These are phyloP conservation scores for Abortiporus biennis DNA, from an alignment of 1,284 basidiomycete species.

Conservation along the genomic window DNA sequence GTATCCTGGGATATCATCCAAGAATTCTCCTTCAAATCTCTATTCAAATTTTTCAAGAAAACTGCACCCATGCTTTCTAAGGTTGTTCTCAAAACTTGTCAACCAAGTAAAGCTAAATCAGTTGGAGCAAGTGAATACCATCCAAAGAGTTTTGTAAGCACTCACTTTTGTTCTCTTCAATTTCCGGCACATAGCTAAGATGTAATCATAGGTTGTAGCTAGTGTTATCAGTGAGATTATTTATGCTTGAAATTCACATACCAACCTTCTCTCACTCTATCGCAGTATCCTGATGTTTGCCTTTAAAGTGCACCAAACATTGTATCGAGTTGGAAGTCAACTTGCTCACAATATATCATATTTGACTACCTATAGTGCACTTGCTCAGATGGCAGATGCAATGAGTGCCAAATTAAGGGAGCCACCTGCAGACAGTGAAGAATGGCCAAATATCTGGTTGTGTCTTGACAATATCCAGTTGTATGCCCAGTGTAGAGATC, in stretches of 20 bases:
- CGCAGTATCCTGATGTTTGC: slow-evolving; percentile 10
- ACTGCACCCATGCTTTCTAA: background rate
- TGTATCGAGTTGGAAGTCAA: slow-evolving; percentile 10
- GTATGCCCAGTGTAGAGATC: slow-evolving; percentile 1
- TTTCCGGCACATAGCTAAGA: background rate
- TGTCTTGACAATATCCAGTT: slow-evolving; percentile 12
- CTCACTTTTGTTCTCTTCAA: background rate
- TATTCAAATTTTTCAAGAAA: background rate
- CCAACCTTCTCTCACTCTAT: slow-evolving; percentile 8
- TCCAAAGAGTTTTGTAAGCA: slow-evolving; percentile 1
- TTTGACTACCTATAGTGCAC: slow-evolving; percentile 4
- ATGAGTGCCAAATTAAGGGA: no score
- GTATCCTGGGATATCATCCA: slow-evolving; percentile 8
- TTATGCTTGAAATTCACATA: slow-evolving; percentile 5
- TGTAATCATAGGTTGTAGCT: slow-evolving; percentile 2
- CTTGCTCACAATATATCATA: slow-evolving; percentile 11
- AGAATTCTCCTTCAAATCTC: slow-evolving; percentile 1
- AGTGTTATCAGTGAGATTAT: slow-evolving; percentile 9
- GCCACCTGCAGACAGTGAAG: background rate
- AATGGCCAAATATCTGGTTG: no score
- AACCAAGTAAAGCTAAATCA: background rate
- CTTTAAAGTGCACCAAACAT: slow-evolving; percentile 10
- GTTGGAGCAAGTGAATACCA: slow-evolving; percentile 1
- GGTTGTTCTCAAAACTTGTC: background rate
- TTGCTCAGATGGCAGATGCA: slow-evolving; percentile 7